Evolutionary conservation across 129 eudicot genomes (phyloP), one percentile per base, ranked within the genome.

Genomic region (Flaveria bidentis): DNA sequence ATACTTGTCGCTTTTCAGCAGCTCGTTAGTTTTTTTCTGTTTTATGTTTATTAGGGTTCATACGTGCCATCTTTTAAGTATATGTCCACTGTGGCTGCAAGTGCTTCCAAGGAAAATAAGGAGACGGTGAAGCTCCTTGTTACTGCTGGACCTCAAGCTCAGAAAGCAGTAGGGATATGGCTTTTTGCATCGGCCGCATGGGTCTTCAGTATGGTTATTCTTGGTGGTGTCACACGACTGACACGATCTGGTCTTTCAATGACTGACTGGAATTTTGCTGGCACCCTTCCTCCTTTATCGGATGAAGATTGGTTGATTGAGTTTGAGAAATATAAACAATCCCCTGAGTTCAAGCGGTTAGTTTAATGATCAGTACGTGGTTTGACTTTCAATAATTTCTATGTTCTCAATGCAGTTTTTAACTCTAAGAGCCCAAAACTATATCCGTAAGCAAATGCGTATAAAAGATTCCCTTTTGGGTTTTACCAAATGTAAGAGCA

Each of bases 251-350:
- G 98, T 75, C 96, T 91, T 67, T 94, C 98, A 23, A 94, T 94
- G 98, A 94, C 98, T 28, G 98, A 94, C 78, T 94, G 97, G 98
- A 91, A 91, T 44, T 94, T 94, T 75, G 88, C 96, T 30, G 98
- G 98, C 39, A 58, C 87, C 76, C 97, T 94, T 78, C 98, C 97
- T 72, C 98, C 98, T 80, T 28, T 94, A 42, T 75, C 97, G 15
- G 92, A 87, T 42, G 92, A 91, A 47, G 97, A 91, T 42, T 94
- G 98, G 98, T 53, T 80, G 77, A 33, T 64, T 80, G 98, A 94
- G 79, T 94, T 94, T 82, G 98, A 94, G 84, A 94, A 94, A 78
- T 94, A 94, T 83, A 89, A 91, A 87, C 97, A 87, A 76, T 94
- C 98, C 4, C 97, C 97, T 2, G 98, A 94, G 84, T 94, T 87